phyloP scores from a whole-genome alignment of 116 monocot species.

The Iris pallida region DNA sequence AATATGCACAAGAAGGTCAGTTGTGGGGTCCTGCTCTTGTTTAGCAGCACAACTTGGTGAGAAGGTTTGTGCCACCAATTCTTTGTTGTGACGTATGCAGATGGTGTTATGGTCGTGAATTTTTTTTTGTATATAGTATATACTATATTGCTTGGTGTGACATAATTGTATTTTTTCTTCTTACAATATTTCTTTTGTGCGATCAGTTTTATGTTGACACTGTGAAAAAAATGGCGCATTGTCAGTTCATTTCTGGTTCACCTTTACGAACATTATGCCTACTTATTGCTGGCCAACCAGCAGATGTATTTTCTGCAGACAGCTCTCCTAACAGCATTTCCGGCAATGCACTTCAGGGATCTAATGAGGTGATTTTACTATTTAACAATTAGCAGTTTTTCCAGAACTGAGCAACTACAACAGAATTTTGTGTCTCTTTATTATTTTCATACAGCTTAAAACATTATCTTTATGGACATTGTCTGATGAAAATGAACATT shows the following conservation, averaged over 20 bases:
- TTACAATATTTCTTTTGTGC: background rate
- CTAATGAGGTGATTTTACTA: slow-evolving; percentile 34
- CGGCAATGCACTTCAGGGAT: slow-evolving; percentile 32
- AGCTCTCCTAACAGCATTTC: slow-evolving; percentile 23
- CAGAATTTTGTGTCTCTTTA: too few relatives aligned
- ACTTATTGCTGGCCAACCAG: slow-evolving; percentile 94
- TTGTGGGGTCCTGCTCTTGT: slow-evolving; percentile 98
- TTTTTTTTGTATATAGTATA: too few relatives aligned
- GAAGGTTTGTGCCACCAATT: slow-evolving; percentile 44
- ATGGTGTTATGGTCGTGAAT: background rate
- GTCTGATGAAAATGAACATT: too few relatives aligned
- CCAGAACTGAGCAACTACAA: background rate
- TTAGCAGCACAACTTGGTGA: slow-evolving; percentile 86
- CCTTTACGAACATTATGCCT: slow-evolving; percentile 88
- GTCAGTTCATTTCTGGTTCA: slow-evolving; percentile 79
- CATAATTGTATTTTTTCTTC: too few relatives aligned
- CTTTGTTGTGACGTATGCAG: slow-evolving; percentile 10
- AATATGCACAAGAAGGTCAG: slow-evolving; percentile 86
- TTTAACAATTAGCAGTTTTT: background rate
- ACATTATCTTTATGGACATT: too few relatives aligned
- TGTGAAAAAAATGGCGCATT: slow-evolving; percentile 89
- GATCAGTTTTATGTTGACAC: slow-evolving; percentile 97
- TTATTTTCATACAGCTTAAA: too few relatives aligned
- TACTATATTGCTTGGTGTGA: too few relatives aligned
- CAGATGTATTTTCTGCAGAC: slow-evolving; percentile 78